Percentiles rank a stretch among this genome's conserved stretches.
phyloP scores from a whole-genome alignment of 129 eudicot species.

The Saposhnikovia divaricata region DNA sequence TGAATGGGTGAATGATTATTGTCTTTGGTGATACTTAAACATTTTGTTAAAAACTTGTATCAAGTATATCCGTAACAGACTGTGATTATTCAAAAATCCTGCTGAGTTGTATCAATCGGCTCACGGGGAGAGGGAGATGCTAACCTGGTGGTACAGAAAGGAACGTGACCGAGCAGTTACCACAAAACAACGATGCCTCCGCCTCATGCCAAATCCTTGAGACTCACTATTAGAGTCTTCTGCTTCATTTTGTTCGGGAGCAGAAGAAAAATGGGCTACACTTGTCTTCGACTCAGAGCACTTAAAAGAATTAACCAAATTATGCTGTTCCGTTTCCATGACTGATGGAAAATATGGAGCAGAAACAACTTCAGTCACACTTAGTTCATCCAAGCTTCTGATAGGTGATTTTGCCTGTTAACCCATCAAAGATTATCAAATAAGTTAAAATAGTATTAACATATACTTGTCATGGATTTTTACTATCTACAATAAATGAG shows the following conservation, averaged over 20 bases:
- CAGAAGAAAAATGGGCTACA: not conserved
- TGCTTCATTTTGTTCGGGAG: constrained; percentile 16
- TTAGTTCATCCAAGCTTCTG: constrained; percentile 64
- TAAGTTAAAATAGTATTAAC: not conserved
- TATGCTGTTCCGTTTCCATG: constrained; percentile 36
- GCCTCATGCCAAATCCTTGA: constrained; percentile 63
- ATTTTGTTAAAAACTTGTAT: not conserved
- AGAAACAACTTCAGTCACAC: constrained; percentile 58
- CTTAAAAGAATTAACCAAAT: constrained; percentile 3
- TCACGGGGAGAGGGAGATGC: not conserved
- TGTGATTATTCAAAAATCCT: not conserved
- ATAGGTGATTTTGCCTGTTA: constrained; percentile 95
- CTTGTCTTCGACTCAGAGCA: not conserved
- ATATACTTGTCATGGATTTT: not conserved
- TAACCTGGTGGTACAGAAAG: constrained; percentile 94
- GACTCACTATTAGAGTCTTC: constrained; percentile 26
- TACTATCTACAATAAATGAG: not conserved
- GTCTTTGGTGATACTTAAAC: no score
- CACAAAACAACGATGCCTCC: constrained; percentile 76
- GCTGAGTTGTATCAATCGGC: not conserved
- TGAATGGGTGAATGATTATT: not conserved
- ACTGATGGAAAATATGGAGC: constrained; percentile 64
- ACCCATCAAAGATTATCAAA: constrained; percentile 7
- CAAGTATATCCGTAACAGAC: not conserved
- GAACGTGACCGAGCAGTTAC: constrained; percentile 85